Conservation (phyloP, 371 early-diverging fungal genomes). For the Mortierella sp. region DNA sequence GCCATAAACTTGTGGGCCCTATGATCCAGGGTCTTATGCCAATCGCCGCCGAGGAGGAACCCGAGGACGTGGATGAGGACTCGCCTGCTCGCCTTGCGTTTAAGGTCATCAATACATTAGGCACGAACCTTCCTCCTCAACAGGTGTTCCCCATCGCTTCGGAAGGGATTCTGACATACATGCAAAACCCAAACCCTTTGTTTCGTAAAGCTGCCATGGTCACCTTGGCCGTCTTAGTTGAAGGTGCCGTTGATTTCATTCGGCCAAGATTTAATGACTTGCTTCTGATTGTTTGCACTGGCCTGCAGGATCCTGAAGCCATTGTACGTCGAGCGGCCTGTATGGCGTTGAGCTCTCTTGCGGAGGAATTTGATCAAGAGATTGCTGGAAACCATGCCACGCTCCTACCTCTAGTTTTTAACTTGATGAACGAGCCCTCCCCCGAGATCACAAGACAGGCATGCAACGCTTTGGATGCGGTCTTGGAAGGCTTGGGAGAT, state of each 20-base stretch:
- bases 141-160: conserved; percentile 88
- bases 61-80: conserved; percentile 88
- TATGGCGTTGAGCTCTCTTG: conserved; percentile 86
- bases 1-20: conserved; percentile 80
- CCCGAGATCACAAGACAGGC: conserved; percentile 83
- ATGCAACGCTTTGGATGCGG: conserved; percentile 87
- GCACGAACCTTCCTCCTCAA: conserved; percentile 87
- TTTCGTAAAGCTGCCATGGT: conserved; percentile 91
- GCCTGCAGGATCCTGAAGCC: conserved; percentile 83
- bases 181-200: conserved; percentile 79
- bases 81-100: conserved; percentile 81
- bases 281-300: conserved; percentile 78
- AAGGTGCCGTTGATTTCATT: conserved; percentile 90
- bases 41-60: conserved; percentile 87
- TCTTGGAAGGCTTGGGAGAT: conserved; percentile 85
- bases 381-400: conserved; percentile 83
- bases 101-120: conserved; percentile 81
- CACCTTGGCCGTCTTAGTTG: conserved; percentile 84
- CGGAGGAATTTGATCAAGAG: conserved; percentile 85
- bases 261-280: conserved; percentile 80
- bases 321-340: conserved; percentile 90
- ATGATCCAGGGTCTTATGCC: conserved; percentile 86
- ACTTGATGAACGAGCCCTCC: conserved; percentile 81
- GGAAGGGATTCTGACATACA: conserved; percentile 77
- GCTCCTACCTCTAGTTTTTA: conserved; percentile 86